These are phyloP conservation scores for Rugiboletus extremiorientalis DNA, from an alignment of 1,284 basidiomycete species.

Conservation along the genomic window DNA sequence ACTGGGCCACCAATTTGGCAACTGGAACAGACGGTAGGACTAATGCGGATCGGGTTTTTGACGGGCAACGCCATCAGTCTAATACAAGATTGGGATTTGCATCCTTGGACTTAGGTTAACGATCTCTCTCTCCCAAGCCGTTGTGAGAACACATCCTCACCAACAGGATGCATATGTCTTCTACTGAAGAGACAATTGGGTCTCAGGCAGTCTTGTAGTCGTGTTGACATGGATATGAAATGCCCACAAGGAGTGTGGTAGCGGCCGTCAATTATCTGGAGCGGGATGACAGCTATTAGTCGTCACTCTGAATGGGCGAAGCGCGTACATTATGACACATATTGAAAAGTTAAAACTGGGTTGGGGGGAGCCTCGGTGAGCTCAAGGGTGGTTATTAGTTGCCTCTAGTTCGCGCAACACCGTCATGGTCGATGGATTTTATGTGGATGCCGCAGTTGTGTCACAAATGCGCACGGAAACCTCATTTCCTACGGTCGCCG, in stretches of 20 bases:
- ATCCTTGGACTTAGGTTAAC: constrained; percentile 45
- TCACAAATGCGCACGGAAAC: constrained; percentile 37
- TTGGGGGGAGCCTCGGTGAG: constrained; percentile 11
- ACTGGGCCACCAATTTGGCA: constrained; percentile 39
- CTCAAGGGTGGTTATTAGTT: constrained; percentile 21
- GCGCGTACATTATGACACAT: constrained; percentile 79
- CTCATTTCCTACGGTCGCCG: constrained; percentile 41
- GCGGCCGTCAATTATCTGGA: constrained; percentile 74
- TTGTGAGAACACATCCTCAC: constrained; percentile 38
- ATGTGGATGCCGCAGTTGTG: constrained; percentile 34
- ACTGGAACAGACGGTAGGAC: constrained; percentile 55
- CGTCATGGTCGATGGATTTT: constrained; percentile 25
- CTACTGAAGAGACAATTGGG: constrained; percentile 69
- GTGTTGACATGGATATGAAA: constrained; percentile 72
- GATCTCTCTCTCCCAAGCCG: background rate
- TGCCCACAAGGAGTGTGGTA: constrained; percentile 73
- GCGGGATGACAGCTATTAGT: constrained; percentile 4
- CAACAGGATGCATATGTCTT: constrained; percentile 56
- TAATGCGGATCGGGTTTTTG: constrained; percentile 72
- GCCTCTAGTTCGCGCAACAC: constrained; percentile 16
- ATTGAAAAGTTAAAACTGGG: constrained; percentile 17
- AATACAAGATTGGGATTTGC: constrained; percentile 56
- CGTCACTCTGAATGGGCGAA: constrained; percentile 6
- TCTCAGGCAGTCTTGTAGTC: constrained; percentile 62
- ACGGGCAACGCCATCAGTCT: constrained; percentile 70